Conservation (phyloP, 345 rosid species). For the Murraya koenigii region DNA sequence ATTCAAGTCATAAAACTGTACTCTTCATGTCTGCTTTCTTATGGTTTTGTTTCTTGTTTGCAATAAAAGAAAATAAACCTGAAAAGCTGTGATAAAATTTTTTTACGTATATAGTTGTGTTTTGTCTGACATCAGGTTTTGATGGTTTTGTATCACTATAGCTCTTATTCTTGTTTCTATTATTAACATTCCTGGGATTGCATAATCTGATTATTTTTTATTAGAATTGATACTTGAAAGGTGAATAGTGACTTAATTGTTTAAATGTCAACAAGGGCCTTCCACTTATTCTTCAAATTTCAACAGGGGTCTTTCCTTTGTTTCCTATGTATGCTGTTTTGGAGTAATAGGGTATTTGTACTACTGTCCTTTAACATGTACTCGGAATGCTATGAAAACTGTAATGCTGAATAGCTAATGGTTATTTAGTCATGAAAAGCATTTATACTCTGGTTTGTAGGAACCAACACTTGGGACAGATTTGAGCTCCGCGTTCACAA, state of each 20-base stretch:
- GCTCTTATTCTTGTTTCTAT: not conserved
- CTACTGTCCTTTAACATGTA: not conserved
- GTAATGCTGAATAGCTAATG: not conserved
- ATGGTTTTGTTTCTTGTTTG: not conserved
- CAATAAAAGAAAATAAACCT: not conserved
- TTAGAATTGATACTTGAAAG: not conserved
- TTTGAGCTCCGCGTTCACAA: constrained; percentile 75
- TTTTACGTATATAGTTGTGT: too few species aligned
- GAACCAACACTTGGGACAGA: constrained; percentile 75
- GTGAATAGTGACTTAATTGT: not conserved
- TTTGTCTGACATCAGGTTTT: not conserved
- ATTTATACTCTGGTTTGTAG: constrained; percentile 22
- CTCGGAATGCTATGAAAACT: not conserved
- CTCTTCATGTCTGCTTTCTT: not conserved
- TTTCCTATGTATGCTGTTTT: not conserved
- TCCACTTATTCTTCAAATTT: not conserved
- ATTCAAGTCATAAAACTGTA: not conserved
- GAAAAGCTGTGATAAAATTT: too few species aligned
- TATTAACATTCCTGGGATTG: not conserved
- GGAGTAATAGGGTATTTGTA: not conserved
- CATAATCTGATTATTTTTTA: not conserved
- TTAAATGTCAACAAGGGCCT: not conserved
- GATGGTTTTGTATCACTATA: not conserved
- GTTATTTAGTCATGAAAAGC: not conserved
- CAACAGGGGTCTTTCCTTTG: too few species aligned